Conservation (phyloP, 345 rosid genomes). For the Hibiscus syriacus region DNA sequence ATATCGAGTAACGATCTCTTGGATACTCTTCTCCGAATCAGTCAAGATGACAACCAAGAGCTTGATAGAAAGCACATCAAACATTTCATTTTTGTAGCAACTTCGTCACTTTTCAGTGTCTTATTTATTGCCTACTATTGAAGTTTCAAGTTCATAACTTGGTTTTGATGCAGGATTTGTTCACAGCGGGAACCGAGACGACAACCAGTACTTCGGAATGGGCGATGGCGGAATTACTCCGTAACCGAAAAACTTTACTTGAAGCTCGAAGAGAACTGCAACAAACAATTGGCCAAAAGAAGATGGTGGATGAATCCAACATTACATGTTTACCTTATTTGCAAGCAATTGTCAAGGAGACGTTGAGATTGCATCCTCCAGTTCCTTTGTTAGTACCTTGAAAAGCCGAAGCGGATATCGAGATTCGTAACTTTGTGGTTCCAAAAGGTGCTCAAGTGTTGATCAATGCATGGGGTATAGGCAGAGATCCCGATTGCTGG, state of each 20-base stretch:
- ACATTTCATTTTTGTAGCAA: constrained; percentile 17
- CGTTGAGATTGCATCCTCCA: constrained; percentile 29
- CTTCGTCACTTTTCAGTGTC: background rate
- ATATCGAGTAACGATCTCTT: constrained; percentile 21
- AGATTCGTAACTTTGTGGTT: constrained; percentile 15
- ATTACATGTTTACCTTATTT: constrained; percentile 4
- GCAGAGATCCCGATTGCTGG: background rate
- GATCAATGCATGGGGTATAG: constrained; percentile 9
- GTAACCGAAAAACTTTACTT: background rate
- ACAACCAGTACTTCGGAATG: background rate
- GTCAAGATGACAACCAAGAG: constrained; percentile 16
- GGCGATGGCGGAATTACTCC: constrained; percentile 11
- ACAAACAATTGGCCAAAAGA: background rate
- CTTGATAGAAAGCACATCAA: constrained; percentile 16
- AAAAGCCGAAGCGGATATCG: constrained; percentile 14
- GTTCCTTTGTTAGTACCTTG: constrained; percentile 26
- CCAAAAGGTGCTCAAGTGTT: constrained; percentile 23
- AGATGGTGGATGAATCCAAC: background rate
- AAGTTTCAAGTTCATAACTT: background rate
- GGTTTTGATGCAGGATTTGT: background rate
- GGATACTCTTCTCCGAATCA: constrained; percentile 27
- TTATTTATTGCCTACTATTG: background rate
- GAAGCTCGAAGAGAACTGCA: background rate
- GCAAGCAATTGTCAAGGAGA: constrained; percentile 17
- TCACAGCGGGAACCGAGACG: background rate